Evolutionary conservation across 352 stramenopile species (phyloP).

Genomic region (Globisporangium camurandrum): DNA sequence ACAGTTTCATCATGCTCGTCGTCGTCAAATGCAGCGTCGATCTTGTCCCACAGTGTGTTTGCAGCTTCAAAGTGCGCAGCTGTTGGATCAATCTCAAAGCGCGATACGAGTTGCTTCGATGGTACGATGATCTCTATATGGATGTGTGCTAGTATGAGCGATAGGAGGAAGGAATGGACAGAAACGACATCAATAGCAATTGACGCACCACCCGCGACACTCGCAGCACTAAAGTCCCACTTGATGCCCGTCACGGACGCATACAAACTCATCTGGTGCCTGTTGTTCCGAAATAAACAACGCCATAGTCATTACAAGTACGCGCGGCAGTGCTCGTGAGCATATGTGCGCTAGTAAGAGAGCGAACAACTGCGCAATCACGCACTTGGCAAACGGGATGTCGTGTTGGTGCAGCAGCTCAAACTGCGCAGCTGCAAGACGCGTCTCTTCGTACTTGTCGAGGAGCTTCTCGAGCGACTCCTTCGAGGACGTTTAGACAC

Average conservation of each 20-base stretch:
- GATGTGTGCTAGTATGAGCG: background rate
- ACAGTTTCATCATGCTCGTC: too few species aligned
- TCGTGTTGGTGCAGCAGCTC: slow-evolving; percentile 58
- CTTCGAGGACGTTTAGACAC: slow-evolving; percentile 34
- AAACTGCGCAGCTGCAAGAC: slow-evolving; percentile 52
- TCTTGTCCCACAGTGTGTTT: slow-evolving; percentile 61
- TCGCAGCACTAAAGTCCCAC: slow-evolving; percentile 53
- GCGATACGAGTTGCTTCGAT: slow-evolving; percentile 40
- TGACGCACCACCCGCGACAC: slow-evolving; percentile 36
- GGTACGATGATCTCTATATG: slow-evolving; percentile 53
- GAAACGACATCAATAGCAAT: too few species aligned
- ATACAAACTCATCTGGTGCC: slow-evolving; percentile 73
- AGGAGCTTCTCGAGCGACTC: slow-evolving; percentile 48
- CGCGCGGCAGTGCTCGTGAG: too few species aligned
- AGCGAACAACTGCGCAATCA: background rate
- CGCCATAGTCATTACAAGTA: too few species aligned
- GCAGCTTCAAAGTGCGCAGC: slow-evolving; percentile 46
- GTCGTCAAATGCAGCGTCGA: slow-evolving; percentile 59
- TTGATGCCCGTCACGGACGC: slow-evolving; percentile 72
- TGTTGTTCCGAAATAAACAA: slow-evolving; percentile 14
- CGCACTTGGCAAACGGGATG: slow-evolving; percentile 61
- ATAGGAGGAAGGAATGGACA: background rate
- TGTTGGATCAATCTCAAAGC: slow-evolving; percentile 49
- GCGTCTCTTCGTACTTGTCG: slow-evolving; percentile 61
- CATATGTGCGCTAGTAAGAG: background rate